Conservation (phyloP, 2,329 filamentous ascomycete species). For the Exophiala sp. region DNA sequence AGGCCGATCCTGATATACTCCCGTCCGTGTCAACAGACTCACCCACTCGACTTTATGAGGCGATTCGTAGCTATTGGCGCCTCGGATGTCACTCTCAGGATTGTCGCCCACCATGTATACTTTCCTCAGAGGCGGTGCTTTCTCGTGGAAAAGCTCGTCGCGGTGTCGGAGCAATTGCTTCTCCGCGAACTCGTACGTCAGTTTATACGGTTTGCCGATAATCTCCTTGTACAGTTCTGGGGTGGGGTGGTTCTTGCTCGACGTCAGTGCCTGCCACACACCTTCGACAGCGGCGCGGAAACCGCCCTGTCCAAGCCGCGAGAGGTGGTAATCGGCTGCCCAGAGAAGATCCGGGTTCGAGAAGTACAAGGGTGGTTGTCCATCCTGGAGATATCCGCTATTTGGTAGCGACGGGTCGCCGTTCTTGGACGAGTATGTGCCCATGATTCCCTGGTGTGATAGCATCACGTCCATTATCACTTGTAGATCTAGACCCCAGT, state of each 20-base stretch:
- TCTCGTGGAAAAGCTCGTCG: slow-evolving; percentile 39
- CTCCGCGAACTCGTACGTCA: slow-evolving; percentile 83
- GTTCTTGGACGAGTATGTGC: slow-evolving; percentile 74
- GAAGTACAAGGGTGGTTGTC: slow-evolving; percentile 78
- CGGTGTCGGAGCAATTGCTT: slow-evolving; percentile 64
- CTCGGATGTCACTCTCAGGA: slow-evolving; percentile 83
- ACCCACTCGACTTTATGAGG: slow-evolving; percentile 67
- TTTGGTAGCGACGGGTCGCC: slow-evolving; percentile 62
- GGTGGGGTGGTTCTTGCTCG: slow-evolving; percentile 22
- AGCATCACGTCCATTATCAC: slow-evolving; percentile 80
- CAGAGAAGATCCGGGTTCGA: slow-evolving; percentile 88
- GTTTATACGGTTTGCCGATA: slow-evolving; percentile 76
- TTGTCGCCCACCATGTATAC: slow-evolving; percentile 97
- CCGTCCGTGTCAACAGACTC: slow-evolving; percentile 52
- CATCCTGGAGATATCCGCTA: slow-evolving; percentile 75
- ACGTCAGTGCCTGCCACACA: slow-evolving; percentile 71
- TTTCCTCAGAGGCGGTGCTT: slow-evolving; percentile 52
- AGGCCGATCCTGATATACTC: slow-evolving; percentile 62
- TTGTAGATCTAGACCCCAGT: slow-evolving; percentile 90
- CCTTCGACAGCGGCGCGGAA: slow-evolving; percentile 80
- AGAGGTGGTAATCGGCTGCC: slow-evolving; percentile 79
- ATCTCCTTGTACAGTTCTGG: slow-evolving; percentile 39
- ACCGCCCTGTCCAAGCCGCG: slow-evolving; percentile 85
- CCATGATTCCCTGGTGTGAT: slow-evolving; percentile 72
- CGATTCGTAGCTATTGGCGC: slow-evolving; percentile 73